Base-by-base conservation (phyloP, 306 rosid species). In the Elaeagnus macrophylla region DNA sequence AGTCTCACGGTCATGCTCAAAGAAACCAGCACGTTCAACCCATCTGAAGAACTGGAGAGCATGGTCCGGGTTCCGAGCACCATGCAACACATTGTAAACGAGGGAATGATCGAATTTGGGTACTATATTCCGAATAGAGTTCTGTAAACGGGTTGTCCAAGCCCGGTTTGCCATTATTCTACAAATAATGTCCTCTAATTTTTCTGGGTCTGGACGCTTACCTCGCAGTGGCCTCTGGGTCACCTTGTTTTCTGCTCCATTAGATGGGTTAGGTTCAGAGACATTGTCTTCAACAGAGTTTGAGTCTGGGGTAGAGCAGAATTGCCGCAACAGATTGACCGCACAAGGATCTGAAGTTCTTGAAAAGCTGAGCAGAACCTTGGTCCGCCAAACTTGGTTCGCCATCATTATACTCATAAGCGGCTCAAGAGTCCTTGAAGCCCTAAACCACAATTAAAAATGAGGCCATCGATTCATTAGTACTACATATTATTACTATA, bases 101-200 rank as follows among this genome's bases (percentile, higher is more conserved):
- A 91, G 77, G 7, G 80, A 62, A 5, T 79, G 76, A 47, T 91
- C 94, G 57, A 91, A 83, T 15, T 60, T 48, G 12, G 86, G 81
- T 11, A 77, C 94, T 41, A 90, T 54, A 39, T 78, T 57, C 6
- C 93, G 82, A 67, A 86, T 86, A 16, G 94, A 81, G 64, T 90
- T 78, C 57, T 84, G 94, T 19, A 91, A 72, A 39, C 94, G 93
- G 18, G 97, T 86, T 18, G 96, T 86, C 96, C 94, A 91, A n/a
- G 71, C 91, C 39, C 95, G 91, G 81, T 72, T 91, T 4, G 80
- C 67, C 88, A 90, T 80, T 94, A 86, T 86, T 60, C 77, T 60
- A 59, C 83, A 72, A 25, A 91, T 84, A 4, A 71, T 14, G 32
- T 70, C 69, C 62, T 84, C 90, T 10, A 71, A 40, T 51, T 81